Conservation (phyloP, 495 filamentous ascomycete genomes). For the Bombardia bombarda region DNA sequence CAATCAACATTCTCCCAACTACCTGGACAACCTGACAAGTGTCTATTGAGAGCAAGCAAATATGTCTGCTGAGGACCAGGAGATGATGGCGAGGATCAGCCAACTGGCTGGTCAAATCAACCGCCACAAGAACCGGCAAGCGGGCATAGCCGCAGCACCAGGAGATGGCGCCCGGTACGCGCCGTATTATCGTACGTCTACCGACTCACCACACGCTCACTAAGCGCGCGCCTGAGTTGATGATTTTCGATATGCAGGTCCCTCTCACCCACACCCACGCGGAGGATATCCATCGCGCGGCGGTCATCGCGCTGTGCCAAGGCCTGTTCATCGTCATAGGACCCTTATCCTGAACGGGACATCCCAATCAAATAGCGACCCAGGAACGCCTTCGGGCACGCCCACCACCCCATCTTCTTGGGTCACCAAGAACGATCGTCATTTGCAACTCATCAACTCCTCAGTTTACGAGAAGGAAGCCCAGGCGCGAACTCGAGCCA, state of each 20-base stretch:
- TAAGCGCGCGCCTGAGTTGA: constrained; percentile 14
- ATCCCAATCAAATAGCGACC: constrained; percentile 20
- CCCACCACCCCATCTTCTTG: constrained; percentile 50
- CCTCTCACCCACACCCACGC: constrained; percentile 23
- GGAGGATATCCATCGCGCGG: constrained; percentile 31
- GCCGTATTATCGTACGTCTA: constrained; percentile 17
- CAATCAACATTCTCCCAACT: not conserved
- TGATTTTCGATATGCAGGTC: constrained; percentile 15
- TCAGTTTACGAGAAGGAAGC: constrained; percentile 71
- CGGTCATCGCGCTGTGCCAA: constrained; percentile 34
- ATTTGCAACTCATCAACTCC: constrained; percentile 84
- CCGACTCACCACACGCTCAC: not conserved
- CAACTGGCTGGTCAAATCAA: constrained; percentile 77
- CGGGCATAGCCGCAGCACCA: constrained; percentile 16
- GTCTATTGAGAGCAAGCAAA: constrained; percentile 1
- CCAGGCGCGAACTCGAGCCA: constrained; percentile 61
- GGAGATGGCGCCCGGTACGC: constrained; percentile 2
- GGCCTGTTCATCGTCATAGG: constrained; percentile 55
- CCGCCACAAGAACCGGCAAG: constrained; percentile 63
- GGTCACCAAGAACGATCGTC: constrained; percentile 74
- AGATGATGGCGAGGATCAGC: constrained; percentile 67
- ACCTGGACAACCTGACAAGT: not conserved
- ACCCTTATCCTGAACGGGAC: constrained; percentile 61
- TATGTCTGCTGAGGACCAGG: constrained; percentile 68
- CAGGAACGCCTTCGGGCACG: constrained; percentile 25